These are phyloP conservation scores for Fusarium lateritium DNA, from an alignment of 2,329 filamentous ascomycete species.

Conservation along the genomic window DNA sequence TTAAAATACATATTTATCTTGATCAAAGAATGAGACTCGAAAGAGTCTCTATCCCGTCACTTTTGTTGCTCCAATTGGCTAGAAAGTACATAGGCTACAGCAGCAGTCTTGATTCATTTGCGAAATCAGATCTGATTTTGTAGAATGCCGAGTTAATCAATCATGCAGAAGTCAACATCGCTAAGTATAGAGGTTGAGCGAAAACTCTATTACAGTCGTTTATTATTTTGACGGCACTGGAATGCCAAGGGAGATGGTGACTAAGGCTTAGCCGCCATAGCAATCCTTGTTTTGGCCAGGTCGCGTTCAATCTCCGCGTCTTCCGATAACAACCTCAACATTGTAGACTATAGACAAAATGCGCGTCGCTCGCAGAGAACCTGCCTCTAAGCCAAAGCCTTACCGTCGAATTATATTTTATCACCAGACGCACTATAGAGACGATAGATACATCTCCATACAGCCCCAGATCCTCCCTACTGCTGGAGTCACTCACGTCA, in stretches of 20 bases:
- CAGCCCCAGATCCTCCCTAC: conserved; percentile 61
- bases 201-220: neutral
- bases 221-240: neutral
- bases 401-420: conserved; percentile 62
- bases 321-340: conserved; percentile 14
- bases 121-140: too few relatives aligned
- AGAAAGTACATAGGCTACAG: too few relatives aligned
- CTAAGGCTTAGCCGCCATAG: neutral
- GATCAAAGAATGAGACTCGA: too few relatives aligned
- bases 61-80: too few relatives aligned
- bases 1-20: too few relatives aligned
- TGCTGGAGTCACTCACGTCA: conserved; percentile 78
- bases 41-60: too few relatives aligned
- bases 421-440: conserved; percentile 63
- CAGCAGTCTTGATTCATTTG: too few relatives aligned
- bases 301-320: conserved; percentile 6
- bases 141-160: too few relatives aligned
- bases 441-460: conserved; percentile 62
- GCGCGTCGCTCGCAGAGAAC: conserved; percentile 14
- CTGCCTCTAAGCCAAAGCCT: neutral
- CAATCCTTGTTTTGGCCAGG: conserved; percentile 2
- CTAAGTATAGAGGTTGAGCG: too few relatives aligned
- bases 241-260: conserved; percentile 7
- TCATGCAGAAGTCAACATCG: too few relatives aligned
- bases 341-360: conserved; percentile 11